A percentile compares a stretch with the other conserved stretches of the same genome.
Evolutionary conservation across 768 basidiomycete species (phyloP).

Genomic region (Nidularia sp.): DNA sequence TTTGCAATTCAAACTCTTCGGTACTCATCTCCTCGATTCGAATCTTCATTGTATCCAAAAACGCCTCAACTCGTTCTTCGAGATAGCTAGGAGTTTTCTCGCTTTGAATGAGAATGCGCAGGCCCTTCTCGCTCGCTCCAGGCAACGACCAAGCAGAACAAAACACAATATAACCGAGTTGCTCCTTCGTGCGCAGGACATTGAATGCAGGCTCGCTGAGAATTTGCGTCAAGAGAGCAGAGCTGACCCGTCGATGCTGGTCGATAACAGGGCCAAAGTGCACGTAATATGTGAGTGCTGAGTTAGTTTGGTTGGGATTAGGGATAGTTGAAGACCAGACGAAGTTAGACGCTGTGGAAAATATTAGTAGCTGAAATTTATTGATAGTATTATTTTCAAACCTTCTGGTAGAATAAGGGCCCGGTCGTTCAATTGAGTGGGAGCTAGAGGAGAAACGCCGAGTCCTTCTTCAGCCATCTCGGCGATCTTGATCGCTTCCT

Average conservation of each 20-base stretch:
- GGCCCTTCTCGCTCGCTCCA: slow-evolving; percentile 68
- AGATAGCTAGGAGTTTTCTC: slow-evolving; percentile 78
- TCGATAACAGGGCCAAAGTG: slow-evolving; percentile 71
- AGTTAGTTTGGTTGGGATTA: slow-evolving; percentile 86
- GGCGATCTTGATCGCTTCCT: slow-evolving; percentile 78
- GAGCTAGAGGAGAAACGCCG: slow-evolving; percentile 45
- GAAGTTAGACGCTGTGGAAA: slow-evolving; percentile 58
- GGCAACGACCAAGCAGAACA: slow-evolving; percentile 51
- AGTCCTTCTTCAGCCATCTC: slow-evolving; percentile 70
- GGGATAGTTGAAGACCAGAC: slow-evolving; percentile 64
- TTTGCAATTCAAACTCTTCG: slow-evolving; percentile 77
- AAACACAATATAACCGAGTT: slow-evolving; percentile 89
- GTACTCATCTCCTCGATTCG: slow-evolving; percentile 65
- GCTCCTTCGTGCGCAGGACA: slow-evolving; percentile 87
- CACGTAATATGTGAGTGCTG: slow-evolving; percentile 80
- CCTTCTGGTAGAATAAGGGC: slow-evolving; percentile 70
- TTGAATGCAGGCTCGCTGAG: slow-evolving; percentile 91
- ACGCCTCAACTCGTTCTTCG: slow-evolving; percentile 85
- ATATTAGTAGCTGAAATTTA: neutral
- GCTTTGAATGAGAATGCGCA: slow-evolving; percentile 85
- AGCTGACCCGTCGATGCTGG: slow-evolving; percentile 57
- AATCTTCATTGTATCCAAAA: slow-evolving; percentile 70
- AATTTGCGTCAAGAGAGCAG: slow-evolving; percentile 76
- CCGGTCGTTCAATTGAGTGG: slow-evolving; percentile 49
- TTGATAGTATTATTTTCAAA: slow-evolving; percentile 13